phyloP scores from a whole-genome alignment of 805 yeast species.

The Teunomyces tritomae region DNA sequence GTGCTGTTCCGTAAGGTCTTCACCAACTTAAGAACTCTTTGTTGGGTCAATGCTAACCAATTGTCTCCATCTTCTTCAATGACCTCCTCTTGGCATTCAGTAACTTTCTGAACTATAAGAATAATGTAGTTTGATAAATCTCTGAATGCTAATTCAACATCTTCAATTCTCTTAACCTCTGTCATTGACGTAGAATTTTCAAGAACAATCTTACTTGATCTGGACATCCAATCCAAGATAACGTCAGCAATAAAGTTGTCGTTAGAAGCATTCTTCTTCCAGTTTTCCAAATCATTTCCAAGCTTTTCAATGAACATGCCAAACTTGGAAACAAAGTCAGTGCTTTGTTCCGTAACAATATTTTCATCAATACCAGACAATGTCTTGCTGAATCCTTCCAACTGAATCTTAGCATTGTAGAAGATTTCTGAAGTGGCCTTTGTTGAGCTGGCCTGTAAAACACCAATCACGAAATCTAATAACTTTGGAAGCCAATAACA shows the following conservation, averaged over 20 bases:
- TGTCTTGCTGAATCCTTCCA: conserved; percentile 10
- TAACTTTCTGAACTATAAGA: conserved; percentile 63
- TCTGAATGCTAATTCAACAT: conserved; percentile 48
- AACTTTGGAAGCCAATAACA: conserved; percentile 36
- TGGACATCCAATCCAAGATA: conserved; percentile 45
- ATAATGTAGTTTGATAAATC: conserved; percentile 57
- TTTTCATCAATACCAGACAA: conserved; percentile 21
- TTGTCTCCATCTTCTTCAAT: conserved; percentile 49
- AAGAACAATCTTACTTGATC: conserved; percentile 3
- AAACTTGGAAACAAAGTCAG: conserved; percentile 20
- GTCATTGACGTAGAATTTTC: conserved; percentile 6
- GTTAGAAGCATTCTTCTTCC: conserved; percentile 30
- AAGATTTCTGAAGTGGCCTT: conserved; percentile 13
- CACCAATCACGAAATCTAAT: conserved; percentile 30
- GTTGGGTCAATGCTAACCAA: conserved; percentile 63
- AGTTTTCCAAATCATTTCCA: conserved; percentile 22
- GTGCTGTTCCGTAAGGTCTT: conserved; percentile 41
- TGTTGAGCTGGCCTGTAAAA: conserved; percentile 10
- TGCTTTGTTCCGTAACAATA: conserved; percentile 13
- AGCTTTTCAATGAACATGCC: conserved; percentile 21
- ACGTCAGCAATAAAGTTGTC: conserved; percentile 49
- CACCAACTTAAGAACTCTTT: conserved; percentile 38
- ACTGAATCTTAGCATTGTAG: conserved; percentile 14
- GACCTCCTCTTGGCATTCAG: conserved; percentile 32
- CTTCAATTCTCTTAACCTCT: conserved; percentile 19